Evolutionary conservation across 1,284 basidiomycete species (phyloP), one percentile per base, ranked within the genome.

Genomic region (Paramarasmius palmivorus): DNA sequence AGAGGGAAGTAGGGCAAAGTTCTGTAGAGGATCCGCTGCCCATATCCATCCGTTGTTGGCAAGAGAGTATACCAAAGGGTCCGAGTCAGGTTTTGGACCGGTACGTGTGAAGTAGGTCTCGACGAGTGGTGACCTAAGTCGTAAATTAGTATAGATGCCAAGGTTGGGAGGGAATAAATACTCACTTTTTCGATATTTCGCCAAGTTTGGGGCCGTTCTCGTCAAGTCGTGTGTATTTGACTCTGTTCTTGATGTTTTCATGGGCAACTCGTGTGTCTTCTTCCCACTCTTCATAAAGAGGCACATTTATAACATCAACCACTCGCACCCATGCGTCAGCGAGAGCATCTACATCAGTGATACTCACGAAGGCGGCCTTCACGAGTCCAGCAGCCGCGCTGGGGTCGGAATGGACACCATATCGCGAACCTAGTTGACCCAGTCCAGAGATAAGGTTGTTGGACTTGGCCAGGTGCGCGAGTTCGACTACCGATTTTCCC

Each of bases 21-120:
- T 97, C 59, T 87, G 81, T 19, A 99, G 79, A 0, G 96, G 96
- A 68, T 99, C 89, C 2, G 96, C 95, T 55, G 90, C 79, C 96
- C 96, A 99, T 63, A 99, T 96, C 96, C 96, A 99, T 6, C 96
- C 96, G 65, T 99, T 99, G 73, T 98, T 98, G 4, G 96, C 96
- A 26, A 98, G 74, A 0, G 91, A 88, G 63, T 95, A 90, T 8
- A 82, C 76, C 19, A 78, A 67, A 2, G 88, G 83, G 54, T 94
- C 85, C 45, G 83, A 79, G 48, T 82, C 71, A 1, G 82, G 81
- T 20, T 73, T 76, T 5, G 78, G 74, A 8, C 82, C 73, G 15
- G 96, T 68, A 40, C 93, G 88, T 1, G 94, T 97, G 70, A 98
- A 98, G 72, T 96, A 95, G 1, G 81, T 73, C 65, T 97, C 95